Percentiles rank a stretch among this genome's conserved stretches.
Evolutionary conservation across 768 basidiomycete species (phyloP).

Genomic region (Harrya chromipes): DNA sequence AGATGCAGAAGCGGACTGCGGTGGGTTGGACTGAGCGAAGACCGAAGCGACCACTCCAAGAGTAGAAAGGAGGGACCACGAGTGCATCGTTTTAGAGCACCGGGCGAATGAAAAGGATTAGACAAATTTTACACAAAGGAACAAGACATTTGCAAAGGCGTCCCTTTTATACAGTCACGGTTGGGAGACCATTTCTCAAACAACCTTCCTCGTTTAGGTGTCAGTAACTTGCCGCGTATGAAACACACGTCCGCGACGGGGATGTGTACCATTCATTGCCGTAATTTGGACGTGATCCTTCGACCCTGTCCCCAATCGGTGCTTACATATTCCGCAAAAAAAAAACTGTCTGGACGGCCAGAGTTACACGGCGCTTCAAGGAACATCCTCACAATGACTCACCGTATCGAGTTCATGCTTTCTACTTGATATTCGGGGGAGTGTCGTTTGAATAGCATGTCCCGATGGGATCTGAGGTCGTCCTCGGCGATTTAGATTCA

Average conservation of each 20-base stretch:
- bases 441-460: too few relatives aligned
- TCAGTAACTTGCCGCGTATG: too few relatives aligned
- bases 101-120: slow-evolving; percentile 1
- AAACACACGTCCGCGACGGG: too few relatives aligned
- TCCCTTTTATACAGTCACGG: slow-evolving; percentile 23
- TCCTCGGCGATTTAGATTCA: too few relatives aligned
- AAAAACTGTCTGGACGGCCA: too few relatives aligned
- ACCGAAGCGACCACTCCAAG: slow-evolving; percentile 20
- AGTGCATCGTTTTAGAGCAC: slow-evolving; percentile 24
- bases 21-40: slow-evolving; percentile 16
- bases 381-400: too few relatives aligned
- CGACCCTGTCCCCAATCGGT: slow-evolving; percentile 7
- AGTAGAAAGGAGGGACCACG: slow-evolving; percentile 29
- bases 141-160: neutral
- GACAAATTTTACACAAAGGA: slow-evolving; percentile 23
- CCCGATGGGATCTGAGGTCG: too few relatives aligned
- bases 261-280: neutral
- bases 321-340: neutral
- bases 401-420: too few relatives aligned
- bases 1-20: slow-evolving; percentile 18
- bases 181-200: neutral
- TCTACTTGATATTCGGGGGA: too few relatives aligned
- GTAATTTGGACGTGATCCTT: neutral
- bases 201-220: too few relatives aligned
- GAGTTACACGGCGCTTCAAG: too few relatives aligned